Percentiles rank a stretch among this genome's conserved stretches.
phyloP scores from a whole-genome alignment of 805 yeast species.

The Candida quercuum region DNA sequence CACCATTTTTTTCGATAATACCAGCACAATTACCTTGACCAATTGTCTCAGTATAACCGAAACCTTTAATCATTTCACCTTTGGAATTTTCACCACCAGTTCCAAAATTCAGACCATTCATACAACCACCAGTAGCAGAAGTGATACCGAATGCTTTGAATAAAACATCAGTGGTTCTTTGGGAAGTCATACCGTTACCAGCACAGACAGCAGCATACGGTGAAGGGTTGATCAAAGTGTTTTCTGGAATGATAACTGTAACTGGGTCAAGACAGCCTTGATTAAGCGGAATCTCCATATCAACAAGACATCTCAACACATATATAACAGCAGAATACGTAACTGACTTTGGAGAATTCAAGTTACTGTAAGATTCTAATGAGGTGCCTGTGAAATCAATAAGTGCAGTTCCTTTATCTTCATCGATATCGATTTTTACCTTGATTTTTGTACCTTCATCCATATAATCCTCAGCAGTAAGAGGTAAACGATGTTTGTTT shows the following conservation, averaged over 20 bases:
- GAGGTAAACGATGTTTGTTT: conserved; percentile 29
- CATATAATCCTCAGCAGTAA: conserved; percentile 42
- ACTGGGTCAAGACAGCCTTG: conserved; percentile 49
- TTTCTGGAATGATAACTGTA: conserved; percentile 31
- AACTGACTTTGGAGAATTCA: conserved; percentile 52
- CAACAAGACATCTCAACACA: conserved; percentile 45
- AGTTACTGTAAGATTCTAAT: conserved; percentile 44
- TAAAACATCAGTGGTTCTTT: conserved; percentile 48
- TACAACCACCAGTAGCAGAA: conserved; percentile 56
- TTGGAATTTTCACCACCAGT: conserved; percentile 35
- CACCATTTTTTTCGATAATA: conserved; percentile 57
- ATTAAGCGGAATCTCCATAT: conserved; percentile 50
- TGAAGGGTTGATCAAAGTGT: conserved; percentile 30
- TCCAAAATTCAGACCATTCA: conserved; percentile 55
- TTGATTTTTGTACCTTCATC: conserved; percentile 53
- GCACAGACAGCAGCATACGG: conserved; percentile 40
- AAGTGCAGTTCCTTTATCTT: conserved; percentile 33
- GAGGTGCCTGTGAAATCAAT: conserved; percentile 53
- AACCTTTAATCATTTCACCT: conserved; percentile 39
- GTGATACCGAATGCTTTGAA: conserved; percentile 49
- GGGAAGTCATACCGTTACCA: conserved; percentile 56
- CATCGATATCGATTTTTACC: conserved; percentile 35
- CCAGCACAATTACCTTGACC: conserved; percentile 55
- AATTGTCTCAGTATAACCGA: conserved; percentile 51
- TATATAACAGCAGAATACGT: conserved; percentile 49